These are phyloP conservation scores for Geranium brycei DNA, from an alignment of 345 rosid species.

Conservation along the genomic window DNA sequence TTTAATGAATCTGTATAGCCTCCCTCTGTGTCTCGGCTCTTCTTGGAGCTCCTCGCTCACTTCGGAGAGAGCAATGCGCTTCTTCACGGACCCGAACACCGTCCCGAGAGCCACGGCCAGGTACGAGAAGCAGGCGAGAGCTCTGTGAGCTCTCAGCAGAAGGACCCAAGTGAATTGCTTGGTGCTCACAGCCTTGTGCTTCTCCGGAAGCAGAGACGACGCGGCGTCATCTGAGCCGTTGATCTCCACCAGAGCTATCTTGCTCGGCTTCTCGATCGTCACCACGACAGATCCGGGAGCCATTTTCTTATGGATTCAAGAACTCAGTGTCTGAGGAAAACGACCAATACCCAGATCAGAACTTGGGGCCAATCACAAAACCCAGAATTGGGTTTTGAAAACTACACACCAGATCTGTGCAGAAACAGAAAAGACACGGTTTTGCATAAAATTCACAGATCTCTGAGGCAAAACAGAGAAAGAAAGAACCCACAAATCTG, in stretches of 20 bases:
- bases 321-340: conserved; percentile 1
- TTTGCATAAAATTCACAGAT: conserved; percentile 6
- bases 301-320: conserved; percentile 28
- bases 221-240: conserved; percentile 32
- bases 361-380: conserved; percentile 1
- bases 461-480: conserved; percentile 5
- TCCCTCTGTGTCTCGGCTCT: conserved; percentile 53
- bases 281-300: conserved; percentile 68
- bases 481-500: conserved; percentile 17
- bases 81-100: conserved; percentile 38
- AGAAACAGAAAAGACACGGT: conserved; percentile 1
- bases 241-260: conserved; percentile 45
- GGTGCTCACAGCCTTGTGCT: conserved; percentile 50
- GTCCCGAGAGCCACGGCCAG: conserved; percentile 27
- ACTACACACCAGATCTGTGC: conserved; percentile 10
- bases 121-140: conserved; percentile 47
- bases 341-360: conserved; percentile 19
- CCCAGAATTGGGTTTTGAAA: conserved; percentile 4
- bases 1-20: conserved; percentile 59
- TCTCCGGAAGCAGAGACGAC: conserved; percentile 45
- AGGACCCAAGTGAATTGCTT: conserved; percentile 74
- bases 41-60: conserved; percentile 23
- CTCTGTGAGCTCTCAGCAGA: conserved; percentile 56
- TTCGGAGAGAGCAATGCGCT: conserved; percentile 30
- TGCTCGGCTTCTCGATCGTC: conserved; percentile 68